Conservation (phyloP, 257 asterid genomes). For the Petrea volubilis region DNA sequence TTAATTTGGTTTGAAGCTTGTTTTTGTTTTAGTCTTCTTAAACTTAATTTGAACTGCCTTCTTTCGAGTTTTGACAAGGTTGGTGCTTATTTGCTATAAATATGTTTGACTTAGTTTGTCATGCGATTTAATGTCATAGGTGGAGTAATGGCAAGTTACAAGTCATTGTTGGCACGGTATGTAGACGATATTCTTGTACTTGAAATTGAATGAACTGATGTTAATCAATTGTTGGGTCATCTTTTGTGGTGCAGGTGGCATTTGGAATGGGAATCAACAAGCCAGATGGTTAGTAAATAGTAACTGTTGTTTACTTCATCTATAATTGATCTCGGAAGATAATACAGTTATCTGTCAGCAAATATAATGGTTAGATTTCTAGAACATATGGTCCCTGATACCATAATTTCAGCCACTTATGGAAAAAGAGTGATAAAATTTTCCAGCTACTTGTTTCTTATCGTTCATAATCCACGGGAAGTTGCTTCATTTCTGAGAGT, state of each 20-base stretch:
- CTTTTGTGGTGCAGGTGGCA: slow-evolving; percentile 70
- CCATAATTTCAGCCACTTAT: slow-evolving; percentile 12
- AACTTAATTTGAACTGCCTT: background rate
- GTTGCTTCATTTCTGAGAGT: slow-evolving; percentile 12
- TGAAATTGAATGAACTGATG: background rate
- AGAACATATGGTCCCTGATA: background rate
- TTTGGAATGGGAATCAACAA: slow-evolving; percentile 99
- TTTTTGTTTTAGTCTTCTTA: background rate
- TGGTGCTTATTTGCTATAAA: slow-evolving; percentile 14
- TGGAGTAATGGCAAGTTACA: slow-evolving; percentile 93
- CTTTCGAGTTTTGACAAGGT: no score
- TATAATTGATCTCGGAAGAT: slow-evolving; percentile 13
- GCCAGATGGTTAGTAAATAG: slow-evolving; percentile 92
- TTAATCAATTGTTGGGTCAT: slow-evolving; percentile 6
- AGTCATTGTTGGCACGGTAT: slow-evolving; percentile 98
- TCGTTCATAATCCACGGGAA: background rate
- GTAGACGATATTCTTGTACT: slow-evolving; percentile 27
- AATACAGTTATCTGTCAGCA: background rate
- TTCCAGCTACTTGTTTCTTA: slow-evolving; percentile 1
- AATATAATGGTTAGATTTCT: slow-evolving; percentile 4
- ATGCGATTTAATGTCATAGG: slow-evolving; percentile 49
- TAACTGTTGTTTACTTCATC: slow-evolving; percentile 22
- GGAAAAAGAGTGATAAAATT: slow-evolving; percentile 5
- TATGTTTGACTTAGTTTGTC: slow-evolving; percentile 27
- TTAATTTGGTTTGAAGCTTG: slow-evolving; percentile 12